phyloP scores from a whole-genome alignment of 371 early-diverging fungal genomes.

The Globomyces sp. region DNA sequence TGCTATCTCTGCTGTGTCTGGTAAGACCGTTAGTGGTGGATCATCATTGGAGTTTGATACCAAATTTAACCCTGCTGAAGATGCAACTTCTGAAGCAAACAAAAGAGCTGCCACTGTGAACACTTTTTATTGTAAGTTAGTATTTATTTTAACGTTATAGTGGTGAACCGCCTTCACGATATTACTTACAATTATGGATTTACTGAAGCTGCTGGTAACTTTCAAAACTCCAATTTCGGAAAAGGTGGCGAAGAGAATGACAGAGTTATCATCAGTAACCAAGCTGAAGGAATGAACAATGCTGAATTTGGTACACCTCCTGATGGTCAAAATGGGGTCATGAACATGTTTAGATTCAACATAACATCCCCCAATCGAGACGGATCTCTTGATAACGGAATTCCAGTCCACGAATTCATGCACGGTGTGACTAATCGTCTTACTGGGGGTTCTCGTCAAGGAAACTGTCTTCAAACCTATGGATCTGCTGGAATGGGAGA shows the following conservation, averaged over 20 bases:
- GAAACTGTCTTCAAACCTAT: conserved; percentile 8
- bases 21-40: background rate
- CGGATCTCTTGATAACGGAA: conserved; percentile 42
- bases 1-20: conserved; percentile 21
- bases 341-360: conserved; percentile 39
- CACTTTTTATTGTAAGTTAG: conserved; percentile 26
- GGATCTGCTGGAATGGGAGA: conserved; percentile 33
- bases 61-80: conserved; percentile 11
- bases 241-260: conserved; percentile 54
- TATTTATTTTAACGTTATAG: conserved; percentile 64
- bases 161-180: conserved; percentile 42
- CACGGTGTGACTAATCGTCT: conserved; percentile 52
- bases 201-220: conserved; percentile 49
- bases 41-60: conserved; percentile 5
- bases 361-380: conserved; percentile 33
- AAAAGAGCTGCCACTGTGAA: conserved; percentile 30
- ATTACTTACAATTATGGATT: conserved; percentile 45
- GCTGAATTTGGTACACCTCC: conserved; percentile 45
- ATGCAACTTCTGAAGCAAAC: conserved; percentile 17
- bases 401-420: conserved; percentile 49
- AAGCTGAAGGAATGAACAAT: conserved; percentile 19
- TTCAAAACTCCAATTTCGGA: conserved; percentile 45
- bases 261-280: conserved; percentile 60
- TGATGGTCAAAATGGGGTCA: conserved; percentile 34
- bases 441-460: conserved; percentile 71